Percentiles rank a stretch among this genome's conserved stretches.
Conservation (phyloP, 805 yeast genomes). For the Brettanomyces nanus region DNA sequence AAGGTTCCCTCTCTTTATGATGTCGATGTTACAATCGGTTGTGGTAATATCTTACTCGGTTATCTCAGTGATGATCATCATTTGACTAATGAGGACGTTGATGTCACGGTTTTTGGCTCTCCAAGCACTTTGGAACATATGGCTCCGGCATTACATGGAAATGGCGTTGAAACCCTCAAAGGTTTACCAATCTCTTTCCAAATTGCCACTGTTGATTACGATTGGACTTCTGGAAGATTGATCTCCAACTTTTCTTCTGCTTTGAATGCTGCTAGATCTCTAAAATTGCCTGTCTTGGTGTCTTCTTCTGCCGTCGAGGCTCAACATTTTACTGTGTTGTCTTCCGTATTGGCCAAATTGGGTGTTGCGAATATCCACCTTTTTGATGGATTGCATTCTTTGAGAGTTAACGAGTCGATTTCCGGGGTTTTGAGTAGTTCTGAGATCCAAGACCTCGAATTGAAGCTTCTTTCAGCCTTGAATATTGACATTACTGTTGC, state of each 20-base stretch:
- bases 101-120: slow-evolving; percentile 49
- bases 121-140: slow-evolving; percentile 63
- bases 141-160: slow-evolving; percentile 23
- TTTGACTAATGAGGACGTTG: slow-evolving; percentile 10
- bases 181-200: slow-evolving; percentile 57
- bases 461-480: slow-evolving; percentile 27
- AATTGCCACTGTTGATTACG: slow-evolving; percentile 71
- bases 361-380: slow-evolving; percentile 58
- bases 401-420: slow-evolving; percentile 41
- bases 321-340: slow-evolving; percentile 58
- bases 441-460: slow-evolving; percentile 31
- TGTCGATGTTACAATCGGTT: slow-evolving; percentile 75
- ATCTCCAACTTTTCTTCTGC: slow-evolving; percentile 59
- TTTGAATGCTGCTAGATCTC: slow-evolving; percentile 49
- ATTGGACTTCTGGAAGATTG: slow-evolving; percentile 40
- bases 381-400: slow-evolving; percentile 70
- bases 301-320: slow-evolving; percentile 58
- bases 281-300: slow-evolving; percentile 61
- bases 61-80: slow-evolving; percentile 32
- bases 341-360: slow-evolving; percentile 58
- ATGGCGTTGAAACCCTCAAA: slow-evolving; percentile 28
- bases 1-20: slow-evolving; percentile 53
- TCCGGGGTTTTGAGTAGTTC: slow-evolving; percentile 36
- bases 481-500: slow-evolving; percentile 15
- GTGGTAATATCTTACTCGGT: slow-evolving; percentile 73